These are phyloP conservation scores for Cenchrus americanus DNA, from an alignment of 176 grass and related monocot species.

Conservation along the genomic window DNA sequence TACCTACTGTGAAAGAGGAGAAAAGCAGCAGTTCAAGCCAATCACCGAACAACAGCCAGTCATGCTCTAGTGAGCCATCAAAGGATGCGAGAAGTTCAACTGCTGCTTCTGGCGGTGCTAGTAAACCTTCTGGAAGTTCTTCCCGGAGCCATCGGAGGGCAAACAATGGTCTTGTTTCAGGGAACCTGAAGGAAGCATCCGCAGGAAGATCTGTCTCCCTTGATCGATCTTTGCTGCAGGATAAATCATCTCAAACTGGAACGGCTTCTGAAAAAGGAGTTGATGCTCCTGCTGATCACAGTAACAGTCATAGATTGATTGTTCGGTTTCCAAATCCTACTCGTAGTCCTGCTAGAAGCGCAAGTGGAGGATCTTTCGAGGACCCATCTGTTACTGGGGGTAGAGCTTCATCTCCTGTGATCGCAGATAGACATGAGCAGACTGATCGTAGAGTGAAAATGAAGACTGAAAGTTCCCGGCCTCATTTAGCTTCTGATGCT, in stretches of 20 bases:
- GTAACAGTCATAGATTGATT: slow-evolving; percentile 75
- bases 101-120: slow-evolving; percentile 70
- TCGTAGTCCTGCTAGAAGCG: slow-evolving; percentile 67
- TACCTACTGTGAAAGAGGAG: slow-evolving; percentile 68
- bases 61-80: slow-evolving; percentile 80
- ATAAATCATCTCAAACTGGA: slow-evolving; percentile 72
- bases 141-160: slow-evolving; percentile 61
- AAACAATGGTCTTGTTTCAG: slow-evolving; percentile 63
- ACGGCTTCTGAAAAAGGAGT: slow-evolving; percentile 61
- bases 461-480: slow-evolving; percentile 54
- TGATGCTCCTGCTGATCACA: slow-evolving; percentile 50
- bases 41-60: slow-evolving; percentile 89
- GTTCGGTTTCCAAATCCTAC: slow-evolving; percentile 80
- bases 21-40: slow-evolving; percentile 94
- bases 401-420: slow-evolving; percentile 59
- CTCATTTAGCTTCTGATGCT: slow-evolving; percentile 49
- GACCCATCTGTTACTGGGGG: slow-evolving; percentile 59
- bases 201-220: slow-evolving; percentile 49
- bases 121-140: slow-evolving; percentile 64
- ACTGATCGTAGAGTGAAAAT: slow-evolving; percentile 67
- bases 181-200: slow-evolving; percentile 60
- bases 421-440: slow-evolving; percentile 70
- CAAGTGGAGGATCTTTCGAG: slow-evolving; percentile 61
- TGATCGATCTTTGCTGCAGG: slow-evolving; percentile 50
- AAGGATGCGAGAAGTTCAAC: slow-evolving; percentile 90